Evolutionary conservation across 495 filamentous ascomycete species (phyloP).

Genomic region (Recurvomyces mirabilis): DNA sequence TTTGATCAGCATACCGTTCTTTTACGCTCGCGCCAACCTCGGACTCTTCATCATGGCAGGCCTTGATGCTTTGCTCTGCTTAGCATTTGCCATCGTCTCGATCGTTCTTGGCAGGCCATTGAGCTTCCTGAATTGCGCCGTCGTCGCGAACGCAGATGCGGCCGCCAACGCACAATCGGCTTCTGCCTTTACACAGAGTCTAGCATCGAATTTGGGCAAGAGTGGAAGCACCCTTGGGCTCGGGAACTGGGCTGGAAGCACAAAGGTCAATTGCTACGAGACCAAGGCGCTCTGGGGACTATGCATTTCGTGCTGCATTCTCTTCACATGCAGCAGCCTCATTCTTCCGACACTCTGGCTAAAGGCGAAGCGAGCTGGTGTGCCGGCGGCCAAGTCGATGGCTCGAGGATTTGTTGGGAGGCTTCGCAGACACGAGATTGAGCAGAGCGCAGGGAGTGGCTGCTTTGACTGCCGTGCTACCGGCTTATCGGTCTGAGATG

Average conservation of each 20-base stretch:
- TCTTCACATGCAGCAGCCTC: constrained; percentile 28
- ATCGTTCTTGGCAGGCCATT: constrained; percentile 71
- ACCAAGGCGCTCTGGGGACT: constrained; percentile 86
- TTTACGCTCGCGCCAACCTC: constrained; percentile 56
- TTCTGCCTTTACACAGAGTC: constrained; percentile 30
- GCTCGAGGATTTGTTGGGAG: no score
- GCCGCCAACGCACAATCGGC: constrained; percentile 25
- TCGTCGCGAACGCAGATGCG: constrained; percentile 34
- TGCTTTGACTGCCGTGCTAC: no score
- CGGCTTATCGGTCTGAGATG: no score
- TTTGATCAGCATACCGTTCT: constrained; percentile 63
- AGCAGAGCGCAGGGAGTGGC: neutral
- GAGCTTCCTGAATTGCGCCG: constrained; percentile 61
- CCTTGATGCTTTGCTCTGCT: constrained; percentile 55
- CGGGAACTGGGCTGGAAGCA: constrained; percentile 50
- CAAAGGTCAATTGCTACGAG: constrained; percentile 65
- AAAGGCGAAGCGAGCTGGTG: constrained; percentile 32
- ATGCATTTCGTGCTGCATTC: constrained; percentile 58
- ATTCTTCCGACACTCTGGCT: constrained; percentile 32
- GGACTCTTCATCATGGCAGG: constrained; percentile 55
- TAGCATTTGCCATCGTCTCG: constrained; percentile 59
- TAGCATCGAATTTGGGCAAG: constrained; percentile 34
- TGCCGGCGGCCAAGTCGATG: constrained; percentile 4
- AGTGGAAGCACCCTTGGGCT: constrained; percentile 38
- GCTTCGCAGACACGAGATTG: no score